Evolutionary conservation across 805 yeast genomes (phyloP), one percentile per base, ranked within the genome.

Genomic region (Kodamaea nitidulidarum): DNA sequence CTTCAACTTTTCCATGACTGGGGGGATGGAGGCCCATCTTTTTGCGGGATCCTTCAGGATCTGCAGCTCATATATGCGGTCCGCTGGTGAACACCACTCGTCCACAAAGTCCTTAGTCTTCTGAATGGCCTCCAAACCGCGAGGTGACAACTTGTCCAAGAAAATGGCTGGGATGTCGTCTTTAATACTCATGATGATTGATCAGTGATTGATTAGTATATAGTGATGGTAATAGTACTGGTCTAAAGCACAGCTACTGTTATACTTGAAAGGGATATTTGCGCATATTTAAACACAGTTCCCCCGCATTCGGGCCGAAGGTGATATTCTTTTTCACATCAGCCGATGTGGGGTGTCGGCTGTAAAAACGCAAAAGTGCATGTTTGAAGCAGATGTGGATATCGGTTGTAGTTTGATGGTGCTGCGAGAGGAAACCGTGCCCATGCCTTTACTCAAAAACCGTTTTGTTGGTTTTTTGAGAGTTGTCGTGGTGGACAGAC

Each of bases 1-100:
- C 61, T 78, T 78, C 45, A 80, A 59, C n/a, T 62, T 63, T 40
- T 75, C 80, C 12, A 71, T 61, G 27, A 76, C 61, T 18, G 64
- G 60, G 1, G 83, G 82, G 0, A 67, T 63, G 2, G 49, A 38
- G 2, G 52, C 53, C 81, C 82, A 78, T 47, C 82, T 63, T 32
- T 51, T 44, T 3, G 51, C 48, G 4, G 75, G 71, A 32, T 67
- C 71, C 2, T 40, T 35, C 3, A 62, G 54, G 18, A 75, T 53
- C 43, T 73, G 78, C 3, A 46, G 43, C 26, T 61, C 54, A 51
- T 64, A 76, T 10, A 70, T 47, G n/a, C 55, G 52, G 46, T 75
- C 81, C 2, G 76, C 79, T 6, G 86, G 84, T 26, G 74, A 44
- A 49, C 81, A 73, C 48, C 76, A 80, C 25, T 70, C 65, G 28